Conservation (phyloP, 768 basidiomycete genomes). For the Lactarius sp. region DNA sequence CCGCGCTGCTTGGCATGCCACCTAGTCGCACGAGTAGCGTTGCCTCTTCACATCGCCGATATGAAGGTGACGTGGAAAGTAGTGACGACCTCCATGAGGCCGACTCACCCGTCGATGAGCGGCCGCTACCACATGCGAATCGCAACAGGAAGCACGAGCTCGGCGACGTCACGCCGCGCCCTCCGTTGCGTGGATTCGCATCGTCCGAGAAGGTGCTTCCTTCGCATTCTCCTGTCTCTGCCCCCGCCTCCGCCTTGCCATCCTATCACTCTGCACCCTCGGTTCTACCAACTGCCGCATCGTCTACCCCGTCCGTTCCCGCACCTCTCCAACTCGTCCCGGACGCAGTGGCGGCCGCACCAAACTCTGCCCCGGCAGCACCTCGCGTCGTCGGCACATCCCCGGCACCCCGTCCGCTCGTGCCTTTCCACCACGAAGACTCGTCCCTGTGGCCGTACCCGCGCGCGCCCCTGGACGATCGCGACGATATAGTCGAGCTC, state of each 20-base stretch:
- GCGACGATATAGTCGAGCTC: conserved; percentile 67
- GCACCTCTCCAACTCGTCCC: background rate
- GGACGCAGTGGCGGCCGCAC: background rate
- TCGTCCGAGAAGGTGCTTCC: conserved; percentile 16
- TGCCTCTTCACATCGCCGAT: conserved; percentile 32
- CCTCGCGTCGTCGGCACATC: background rate
- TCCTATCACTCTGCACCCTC: conserved; percentile 19
- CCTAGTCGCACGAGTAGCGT: conserved; percentile 35
- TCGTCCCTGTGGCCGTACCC: conserved; percentile 72
- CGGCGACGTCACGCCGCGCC: conserved; percentile 60
- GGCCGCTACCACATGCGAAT: conserved; percentile 14
- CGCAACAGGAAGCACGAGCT: conserved; percentile 20
- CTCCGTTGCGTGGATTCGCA: conserved; percentile 31
- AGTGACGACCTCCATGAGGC: conserved; percentile 30
- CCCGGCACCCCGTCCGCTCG: conserved; percentile 33
- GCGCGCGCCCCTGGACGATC: conserved; percentile 41
- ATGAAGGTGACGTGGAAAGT: conserved; percentile 37
- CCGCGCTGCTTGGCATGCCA: conserved; percentile 54
- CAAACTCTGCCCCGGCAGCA: background rate
- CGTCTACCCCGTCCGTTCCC: conserved; percentile 5
- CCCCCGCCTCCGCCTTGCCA: conserved; percentile 2
- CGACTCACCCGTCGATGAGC: conserved; percentile 25
- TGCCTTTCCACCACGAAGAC: conserved; percentile 58
- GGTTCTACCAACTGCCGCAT: conserved; percentile 1
- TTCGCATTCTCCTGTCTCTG: background rate